Conservation (phyloP, 208 protist species). For the Leishmania mexicana region DNA sequence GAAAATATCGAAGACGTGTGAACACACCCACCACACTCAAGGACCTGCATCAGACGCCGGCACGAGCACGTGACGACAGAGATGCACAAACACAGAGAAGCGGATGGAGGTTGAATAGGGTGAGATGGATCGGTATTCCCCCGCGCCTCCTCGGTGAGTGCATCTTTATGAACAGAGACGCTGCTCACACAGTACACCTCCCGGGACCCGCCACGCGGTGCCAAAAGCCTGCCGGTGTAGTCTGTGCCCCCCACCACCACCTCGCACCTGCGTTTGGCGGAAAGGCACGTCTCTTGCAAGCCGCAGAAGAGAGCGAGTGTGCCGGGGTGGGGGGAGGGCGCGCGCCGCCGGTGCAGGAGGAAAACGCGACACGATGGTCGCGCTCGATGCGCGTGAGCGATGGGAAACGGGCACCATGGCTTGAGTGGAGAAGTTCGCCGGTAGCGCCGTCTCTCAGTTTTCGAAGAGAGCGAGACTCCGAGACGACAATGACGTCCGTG, state of each 20-base stretch:
- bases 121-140: background rate
- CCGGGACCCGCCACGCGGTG: background rate
- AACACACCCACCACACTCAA: background rate
- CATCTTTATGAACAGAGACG: background rate
- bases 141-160: background rate
- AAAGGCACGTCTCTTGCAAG: background rate
- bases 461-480: background rate
- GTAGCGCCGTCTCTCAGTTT: background rate
- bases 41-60: too few species aligned
- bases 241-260: background rate
- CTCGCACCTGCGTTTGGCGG: background rate
- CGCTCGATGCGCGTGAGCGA: background rate
- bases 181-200: background rate
- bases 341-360: background rate
- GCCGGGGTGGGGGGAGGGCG: background rate
- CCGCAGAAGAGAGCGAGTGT: slow-evolving; percentile 6
- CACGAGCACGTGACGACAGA: slow-evolving; percentile 3
- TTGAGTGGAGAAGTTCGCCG: background rate
- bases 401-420: background rate
- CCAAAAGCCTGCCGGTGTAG: background rate
- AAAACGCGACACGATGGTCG: background rate
- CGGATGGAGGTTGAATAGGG: background rate
- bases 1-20: background rate
- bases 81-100: background rate
- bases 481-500: background rate